These are phyloP conservation scores for Cryptococcus sp. DNA, from an alignment of 1,284 basidiomycete species.

Conservation along the genomic window DNA sequence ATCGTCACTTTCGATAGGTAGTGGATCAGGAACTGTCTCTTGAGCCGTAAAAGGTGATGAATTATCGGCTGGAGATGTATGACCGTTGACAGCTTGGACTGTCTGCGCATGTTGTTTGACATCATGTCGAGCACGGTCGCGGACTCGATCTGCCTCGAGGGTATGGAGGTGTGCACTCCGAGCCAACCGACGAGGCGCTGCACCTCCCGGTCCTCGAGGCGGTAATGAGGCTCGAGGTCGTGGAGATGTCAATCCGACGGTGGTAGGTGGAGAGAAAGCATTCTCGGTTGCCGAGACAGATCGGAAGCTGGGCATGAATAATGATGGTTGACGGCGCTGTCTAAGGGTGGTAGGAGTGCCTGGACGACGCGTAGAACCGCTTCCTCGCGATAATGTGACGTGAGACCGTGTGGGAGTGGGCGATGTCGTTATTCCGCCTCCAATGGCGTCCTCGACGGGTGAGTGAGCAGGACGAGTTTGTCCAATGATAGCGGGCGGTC, in stretches of 20 bases:
- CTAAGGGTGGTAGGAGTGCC: conserved; percentile 15
- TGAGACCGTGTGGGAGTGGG: conserved; percentile 14
- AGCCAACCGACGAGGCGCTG: conserved; percentile 17
- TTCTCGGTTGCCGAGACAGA: conserved; percentile 20
- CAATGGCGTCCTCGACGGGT: background rate
- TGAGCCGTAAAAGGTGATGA: conserved; percentile 8
- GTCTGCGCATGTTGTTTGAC: background rate
- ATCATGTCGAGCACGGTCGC: conserved; percentile 4
- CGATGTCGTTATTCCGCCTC: conserved; percentile 2
- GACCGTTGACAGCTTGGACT: background rate
- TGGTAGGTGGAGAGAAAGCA: conserved; percentile 1
- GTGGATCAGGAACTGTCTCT: background rate
- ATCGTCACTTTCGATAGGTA: conserved; percentile 8
- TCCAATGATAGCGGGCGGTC: conserved; percentile 31
- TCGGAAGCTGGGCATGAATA: conserved; percentile 10
- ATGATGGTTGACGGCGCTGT: conserved; percentile 13
- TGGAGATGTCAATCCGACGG: conserved; percentile 2
- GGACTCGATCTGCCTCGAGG: conserved; percentile 27
- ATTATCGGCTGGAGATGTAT: background rate
- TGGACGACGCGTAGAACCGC: conserved; percentile 3
- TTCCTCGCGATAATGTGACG: background rate
- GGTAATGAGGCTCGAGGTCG: background rate
- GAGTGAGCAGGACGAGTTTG: conserved; percentile 7
- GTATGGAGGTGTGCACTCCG: conserved; percentile 45
- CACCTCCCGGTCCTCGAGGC: too few relatives aligned